Percentiles rank a stretch among this genome's conserved stretches.
These are phyloP conservation scores for Ogataea paradorogensis DNA, from an alignment of 805 yeast genomes.

Conservation along the genomic window DNA sequence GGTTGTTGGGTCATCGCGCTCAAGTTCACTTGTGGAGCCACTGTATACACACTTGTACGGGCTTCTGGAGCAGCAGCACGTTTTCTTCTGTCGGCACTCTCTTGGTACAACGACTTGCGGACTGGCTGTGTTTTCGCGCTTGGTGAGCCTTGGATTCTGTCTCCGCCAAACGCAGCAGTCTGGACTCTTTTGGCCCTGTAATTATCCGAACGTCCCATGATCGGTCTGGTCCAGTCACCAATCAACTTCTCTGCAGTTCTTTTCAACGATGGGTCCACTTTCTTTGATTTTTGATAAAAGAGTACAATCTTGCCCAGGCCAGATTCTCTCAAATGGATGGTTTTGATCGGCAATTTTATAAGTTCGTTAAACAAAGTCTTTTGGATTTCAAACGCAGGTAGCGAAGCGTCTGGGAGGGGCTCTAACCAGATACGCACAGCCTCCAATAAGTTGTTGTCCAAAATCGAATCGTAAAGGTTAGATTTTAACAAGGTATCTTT, in stretches of 20 bases:
- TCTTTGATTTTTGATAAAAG: constrained; percentile 87
- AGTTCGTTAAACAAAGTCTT: constrained; percentile 77
- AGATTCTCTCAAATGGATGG: constrained; percentile 90
- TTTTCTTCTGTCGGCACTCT: constrained; percentile 85
- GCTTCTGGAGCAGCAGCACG: constrained; percentile 97
- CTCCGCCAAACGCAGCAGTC: constrained; percentile 65
- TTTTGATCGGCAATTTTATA: constrained; percentile 81
- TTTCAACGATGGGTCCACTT: constrained; percentile 84
- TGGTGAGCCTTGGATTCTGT: constrained; percentile 43
- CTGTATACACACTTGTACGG: constrained; percentile 80
- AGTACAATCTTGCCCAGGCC: constrained; percentile 91
- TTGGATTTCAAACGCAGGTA: constrained; percentile 97
- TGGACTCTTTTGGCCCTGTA: constrained; percentile 82
- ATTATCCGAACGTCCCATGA: constrained; percentile 91
- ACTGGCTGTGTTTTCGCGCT: constrained; percentile 26
- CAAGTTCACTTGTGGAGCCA: constrained; percentile 79
- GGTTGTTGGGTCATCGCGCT: constrained; percentile 41
- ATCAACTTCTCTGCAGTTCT: constrained; percentile 86
- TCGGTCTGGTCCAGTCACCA: constrained; percentile 98
- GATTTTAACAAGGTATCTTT: constrained; percentile 73
- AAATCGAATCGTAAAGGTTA: constrained; percentile 83
- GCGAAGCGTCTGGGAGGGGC: constrained; percentile 95
- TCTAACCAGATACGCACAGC: constrained; percentile 96
- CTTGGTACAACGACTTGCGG: constrained; percentile 71
- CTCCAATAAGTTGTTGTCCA: constrained; percentile 90